phyloP scores from a whole-genome alignment of 2,329 filamentous ascomycete genomes.

The Trichophyton mentagrophytes region DNA sequence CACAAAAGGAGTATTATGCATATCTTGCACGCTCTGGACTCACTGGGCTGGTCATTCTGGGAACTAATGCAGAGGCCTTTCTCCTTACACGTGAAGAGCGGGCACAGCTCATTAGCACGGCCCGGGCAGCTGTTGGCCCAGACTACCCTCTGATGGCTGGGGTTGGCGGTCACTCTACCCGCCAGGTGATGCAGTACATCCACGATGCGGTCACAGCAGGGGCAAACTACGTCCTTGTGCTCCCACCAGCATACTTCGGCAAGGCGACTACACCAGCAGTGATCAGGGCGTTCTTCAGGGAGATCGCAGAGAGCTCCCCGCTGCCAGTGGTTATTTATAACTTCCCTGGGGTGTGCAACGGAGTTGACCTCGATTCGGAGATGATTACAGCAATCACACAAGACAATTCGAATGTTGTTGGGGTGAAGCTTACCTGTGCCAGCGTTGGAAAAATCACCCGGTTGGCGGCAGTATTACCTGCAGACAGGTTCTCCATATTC shows the following conservation, averaged over 20 bases:
- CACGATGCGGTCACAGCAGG: constrained; percentile 47
- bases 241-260: constrained; percentile 53
- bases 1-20: constrained; percentile 40
- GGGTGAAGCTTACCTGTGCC: constrained; percentile 54
- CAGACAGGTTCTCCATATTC: constrained; percentile 51
- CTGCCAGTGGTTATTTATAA: constrained; percentile 55
- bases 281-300: constrained; percentile 46
- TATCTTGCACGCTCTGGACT: constrained; percentile 41
- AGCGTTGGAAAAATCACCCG: constrained; percentile 49
- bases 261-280: constrained; percentile 47
- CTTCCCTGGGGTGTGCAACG: constrained; percentile 56
- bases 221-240: constrained; percentile 48
- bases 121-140: constrained; percentile 41
- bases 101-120: constrained; percentile 42
- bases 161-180: constrained; percentile 51
- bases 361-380: constrained; percentile 55
- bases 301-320: constrained; percentile 41
- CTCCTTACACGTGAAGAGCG: constrained; percentile 49
- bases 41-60: constrained; percentile 41
- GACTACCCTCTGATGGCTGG: constrained; percentile 50
- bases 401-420: constrained; percentile 42
- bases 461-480: constrained; percentile 39
- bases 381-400: constrained; percentile 43
- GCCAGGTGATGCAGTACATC: constrained; percentile 49
- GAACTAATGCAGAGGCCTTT: constrained; percentile 46